A percentile compares a stretch with the other conserved stretches of the same genome.
phyloP scores from a whole-genome alignment of 2,329 filamentous ascomycete species.

The Knoxdaviesia proteae region DNA sequence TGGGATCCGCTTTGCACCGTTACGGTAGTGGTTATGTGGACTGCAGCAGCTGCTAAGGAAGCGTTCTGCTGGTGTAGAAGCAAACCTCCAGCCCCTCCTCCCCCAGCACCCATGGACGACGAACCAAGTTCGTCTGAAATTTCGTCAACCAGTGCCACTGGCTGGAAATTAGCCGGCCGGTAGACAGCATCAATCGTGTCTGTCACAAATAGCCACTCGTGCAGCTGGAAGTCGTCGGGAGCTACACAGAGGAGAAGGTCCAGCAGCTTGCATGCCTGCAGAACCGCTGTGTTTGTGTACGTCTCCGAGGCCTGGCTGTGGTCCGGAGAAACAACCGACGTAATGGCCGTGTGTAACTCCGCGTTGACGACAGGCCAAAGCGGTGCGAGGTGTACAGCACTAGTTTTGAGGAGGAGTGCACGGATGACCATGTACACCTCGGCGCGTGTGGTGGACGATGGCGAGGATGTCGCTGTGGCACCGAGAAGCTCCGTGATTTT shows the following conservation, averaged over 20 bases:
- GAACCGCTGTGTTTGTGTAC: conserved; percentile 54
- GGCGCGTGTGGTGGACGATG: conserved; percentile 70
- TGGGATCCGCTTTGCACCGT: conserved; percentile 14
- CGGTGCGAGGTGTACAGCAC: conserved; percentile 56
- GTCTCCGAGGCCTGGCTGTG: conserved; percentile 43
- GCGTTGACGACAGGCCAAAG: conserved; percentile 82
- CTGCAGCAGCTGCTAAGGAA: conserved; percentile 7
- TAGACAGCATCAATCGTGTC: conserved; percentile 96
- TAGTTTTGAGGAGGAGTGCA: conserved; percentile 60
- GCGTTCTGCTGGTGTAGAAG: too few relatives aligned
- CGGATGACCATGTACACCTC: conserved; percentile 81
- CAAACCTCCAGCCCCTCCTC: too few relatives aligned
- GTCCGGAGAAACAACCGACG: conserved; percentile 48
- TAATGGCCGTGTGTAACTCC: conserved; percentile 63
- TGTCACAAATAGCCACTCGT: conserved; percentile 93
- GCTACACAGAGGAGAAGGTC: conserved; percentile 71
- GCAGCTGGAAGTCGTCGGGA: conserved; percentile 93
- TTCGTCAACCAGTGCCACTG: conserved; percentile 65
- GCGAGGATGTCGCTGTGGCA: conserved; percentile 73
- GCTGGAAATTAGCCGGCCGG: conserved; percentile 44
- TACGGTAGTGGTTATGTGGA: conserved; percentile 7
- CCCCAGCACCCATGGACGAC: conserved; percentile 11
- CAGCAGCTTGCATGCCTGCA: conserved; percentile 87
- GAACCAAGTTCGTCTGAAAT: conserved; percentile 55
- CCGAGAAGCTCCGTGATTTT: conserved; percentile 72